Conservation (phyloP, 139 green algal genomes). For the Chlorella sp. region DNA sequence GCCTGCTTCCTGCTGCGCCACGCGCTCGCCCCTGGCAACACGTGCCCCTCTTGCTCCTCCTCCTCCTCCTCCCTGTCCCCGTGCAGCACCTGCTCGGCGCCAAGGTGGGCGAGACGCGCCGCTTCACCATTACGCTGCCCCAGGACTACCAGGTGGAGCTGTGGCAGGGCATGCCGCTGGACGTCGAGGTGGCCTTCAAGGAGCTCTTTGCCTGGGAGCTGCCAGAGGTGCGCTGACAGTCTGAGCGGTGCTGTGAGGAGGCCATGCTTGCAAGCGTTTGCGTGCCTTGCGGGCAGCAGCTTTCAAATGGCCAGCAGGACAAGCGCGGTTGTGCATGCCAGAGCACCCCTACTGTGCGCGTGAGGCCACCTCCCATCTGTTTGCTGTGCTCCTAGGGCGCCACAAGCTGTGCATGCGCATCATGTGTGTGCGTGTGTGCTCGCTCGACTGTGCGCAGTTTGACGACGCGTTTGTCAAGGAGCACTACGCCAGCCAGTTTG, state of each 20-base stretch:
- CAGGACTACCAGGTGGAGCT: conserved; percentile 43
- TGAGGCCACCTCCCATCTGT: too few relatives aligned
- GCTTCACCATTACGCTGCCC: conserved; percentile 30
- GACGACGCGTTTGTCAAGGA: conserved; percentile 45
- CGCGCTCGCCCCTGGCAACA: too few relatives aligned
- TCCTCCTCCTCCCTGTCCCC: too few relatives aligned
- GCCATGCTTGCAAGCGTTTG: too few relatives aligned
- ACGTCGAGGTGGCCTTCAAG: conserved; percentile 19
- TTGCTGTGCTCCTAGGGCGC: background rate
- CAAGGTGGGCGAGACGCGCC: conserved; percentile 29
- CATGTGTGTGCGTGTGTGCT: background rate
- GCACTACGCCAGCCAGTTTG: conserved; percentile 23
- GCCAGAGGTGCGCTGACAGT: conserved; percentile 26
- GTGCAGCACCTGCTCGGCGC: conserved; percentile 24
- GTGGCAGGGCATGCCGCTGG: conserved; percentile 27
- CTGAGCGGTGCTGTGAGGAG: background rate
- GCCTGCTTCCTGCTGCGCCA: too few relatives aligned
- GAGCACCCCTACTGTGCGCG: too few relatives aligned
- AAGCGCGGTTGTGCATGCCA: too few relatives aligned
- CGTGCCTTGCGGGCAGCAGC: too few relatives aligned
- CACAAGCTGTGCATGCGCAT: too few relatives aligned
- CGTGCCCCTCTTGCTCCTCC: too few relatives aligned
- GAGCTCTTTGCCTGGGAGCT: conserved; percentile 48
- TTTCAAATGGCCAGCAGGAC: too few relatives aligned
- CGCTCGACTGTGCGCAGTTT: conserved; percentile 21